These are phyloP conservation scores for Xylaria arbuscula DNA, from an alignment of 2,329 filamentous ascomycete species.

Conservation along the genomic window DNA sequence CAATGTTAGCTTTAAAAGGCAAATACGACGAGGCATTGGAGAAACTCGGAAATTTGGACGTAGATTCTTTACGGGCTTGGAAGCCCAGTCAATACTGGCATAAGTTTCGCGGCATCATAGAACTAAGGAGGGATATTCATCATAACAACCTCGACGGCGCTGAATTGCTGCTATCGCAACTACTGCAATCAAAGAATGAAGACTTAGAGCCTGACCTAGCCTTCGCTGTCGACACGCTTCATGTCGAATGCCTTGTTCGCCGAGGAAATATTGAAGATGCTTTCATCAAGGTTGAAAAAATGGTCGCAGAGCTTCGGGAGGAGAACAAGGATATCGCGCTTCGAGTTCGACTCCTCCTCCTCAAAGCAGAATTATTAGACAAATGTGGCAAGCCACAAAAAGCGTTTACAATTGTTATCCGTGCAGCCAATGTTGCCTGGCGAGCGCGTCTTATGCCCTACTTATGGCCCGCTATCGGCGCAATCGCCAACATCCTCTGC, in stretches of 20 bases:
- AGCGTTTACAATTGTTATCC: conserved; percentile 80
- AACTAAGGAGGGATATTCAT: conserved; percentile 71
- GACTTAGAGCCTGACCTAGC: conserved; percentile 65
- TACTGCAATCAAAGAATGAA: conserved; percentile 63
- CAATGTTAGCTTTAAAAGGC: conserved; percentile 73
- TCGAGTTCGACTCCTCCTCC: conserved; percentile 75
- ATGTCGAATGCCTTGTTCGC: conserved; percentile 63
- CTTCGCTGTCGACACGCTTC: conserved; percentile 62
- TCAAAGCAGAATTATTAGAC: conserved; percentile 78
- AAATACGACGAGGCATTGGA: conserved; percentile 75
- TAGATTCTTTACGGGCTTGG: conserved; percentile 74
- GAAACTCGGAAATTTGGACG: conserved; percentile 68
- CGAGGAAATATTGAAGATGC: conserved; percentile 61
- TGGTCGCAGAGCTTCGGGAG: conserved; percentile 57
- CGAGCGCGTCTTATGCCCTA: conserved; percentile 73
- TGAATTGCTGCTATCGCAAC: conserved; percentile 61
- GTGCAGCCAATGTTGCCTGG: conserved; percentile 79
- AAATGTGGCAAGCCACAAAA: conserved; percentile 75
- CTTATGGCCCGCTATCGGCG: conserved; percentile 78
- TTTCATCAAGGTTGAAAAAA: conserved; percentile 59
- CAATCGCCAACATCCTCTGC: conserved; percentile 75
- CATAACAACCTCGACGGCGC: conserved; percentile 64
- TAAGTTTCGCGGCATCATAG: conserved; percentile 74
- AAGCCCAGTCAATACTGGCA: conserved; percentile 81
- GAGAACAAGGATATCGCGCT: conserved; percentile 68